These are phyloP conservation scores for Cryphonectria radicalis DNA, from an alignment of 2,329 filamentous ascomycete genomes.

Conservation along the genomic window DNA sequence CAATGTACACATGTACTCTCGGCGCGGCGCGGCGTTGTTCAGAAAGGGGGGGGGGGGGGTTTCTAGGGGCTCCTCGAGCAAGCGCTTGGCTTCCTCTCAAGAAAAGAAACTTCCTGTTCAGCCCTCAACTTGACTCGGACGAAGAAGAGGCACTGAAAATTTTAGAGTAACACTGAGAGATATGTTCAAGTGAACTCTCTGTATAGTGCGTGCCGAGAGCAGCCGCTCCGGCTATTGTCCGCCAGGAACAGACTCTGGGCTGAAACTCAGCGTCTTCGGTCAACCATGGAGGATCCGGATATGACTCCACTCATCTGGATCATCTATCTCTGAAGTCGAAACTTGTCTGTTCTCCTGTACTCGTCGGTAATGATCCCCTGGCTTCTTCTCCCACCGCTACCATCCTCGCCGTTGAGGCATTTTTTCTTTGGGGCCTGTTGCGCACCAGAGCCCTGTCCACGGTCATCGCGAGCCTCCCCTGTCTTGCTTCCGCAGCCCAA, in stretches of 20 bases:
- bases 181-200: background rate
- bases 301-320: constrained; percentile 27
- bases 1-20: constrained; percentile 18
- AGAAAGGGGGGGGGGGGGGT: background rate
- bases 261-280: constrained; percentile 26
- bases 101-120: constrained; percentile 10
- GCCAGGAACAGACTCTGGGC: constrained; percentile 18
- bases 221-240: constrained; percentile 1
- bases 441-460: constrained; percentile 5
- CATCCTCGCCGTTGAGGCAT: constrained; percentile 26
- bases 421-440: constrained; percentile 14
- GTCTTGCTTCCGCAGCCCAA: constrained; percentile 15
- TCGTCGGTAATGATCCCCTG: constrained; percentile 19
- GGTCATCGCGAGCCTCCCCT: constrained; percentile 13
- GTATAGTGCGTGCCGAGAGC: background rate
- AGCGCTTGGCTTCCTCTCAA: constrained; percentile 10
- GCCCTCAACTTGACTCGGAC: constrained; percentile 23
- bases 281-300: constrained; percentile 23
- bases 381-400: constrained; percentile 20
- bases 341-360: constrained; percentile 13
- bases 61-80: constrained; percentile 11
- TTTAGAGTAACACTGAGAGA: constrained; percentile 2
- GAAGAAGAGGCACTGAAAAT: constrained; percentile 11
- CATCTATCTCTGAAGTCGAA: constrained; percentile 29
- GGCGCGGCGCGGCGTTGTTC: constrained; percentile 16